Base-by-base conservation (phyloP, 2,329 filamentous ascomycete species). In the Trichoderma sp. region DNA sequence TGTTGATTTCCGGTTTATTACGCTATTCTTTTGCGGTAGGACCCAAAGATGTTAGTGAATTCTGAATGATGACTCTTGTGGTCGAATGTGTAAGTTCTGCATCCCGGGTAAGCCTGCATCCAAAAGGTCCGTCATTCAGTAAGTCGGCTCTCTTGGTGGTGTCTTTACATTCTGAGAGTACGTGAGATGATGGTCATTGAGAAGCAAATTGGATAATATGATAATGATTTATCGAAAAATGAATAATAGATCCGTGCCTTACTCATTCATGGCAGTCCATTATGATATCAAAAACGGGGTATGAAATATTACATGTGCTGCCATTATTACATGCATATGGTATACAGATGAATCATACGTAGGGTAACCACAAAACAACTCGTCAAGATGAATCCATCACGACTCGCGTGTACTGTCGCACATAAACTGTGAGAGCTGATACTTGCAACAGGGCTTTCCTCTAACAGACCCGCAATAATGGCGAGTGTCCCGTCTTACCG, bases 391-490 rank as follows among this genome's bases (percentile, higher is more conserved):
- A 6, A 38, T 24, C 63, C 14, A 65, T 41, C 9, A 65, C 33
- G 56, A n/a, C 35, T 18, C 6, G 12, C 5, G 3, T 29, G 69
- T 72, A 64, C 14, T 12, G 1, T 53, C 8, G 2, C 38, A n/a
- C 7, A 8, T 1, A 27, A 62, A 14, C n/a, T 27, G 3, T 9
- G 9, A 9, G 12, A 24, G 1, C 0, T 1, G 29, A 62, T 72
- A 72, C 69, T 21, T 33, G 18, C 14, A 8, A 6, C 3, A 9
- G 62, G 27, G n/a, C 24, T 41, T 4, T 27, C 50, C 38, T 38
- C 59, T 72, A 72, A 64, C 69, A 53, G 69, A 53, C 69, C 69
- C 69, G 59, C 69, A 72, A n/a, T 35, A 38, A 38, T 29, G n/a
- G 31, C 24, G 35, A 65, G 33, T 8, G 35, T 41, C 24, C 63